Base-by-base conservation (phyloP, 1,139 yeast genomes). In the Magnusiomyces starmeri region DNA sequence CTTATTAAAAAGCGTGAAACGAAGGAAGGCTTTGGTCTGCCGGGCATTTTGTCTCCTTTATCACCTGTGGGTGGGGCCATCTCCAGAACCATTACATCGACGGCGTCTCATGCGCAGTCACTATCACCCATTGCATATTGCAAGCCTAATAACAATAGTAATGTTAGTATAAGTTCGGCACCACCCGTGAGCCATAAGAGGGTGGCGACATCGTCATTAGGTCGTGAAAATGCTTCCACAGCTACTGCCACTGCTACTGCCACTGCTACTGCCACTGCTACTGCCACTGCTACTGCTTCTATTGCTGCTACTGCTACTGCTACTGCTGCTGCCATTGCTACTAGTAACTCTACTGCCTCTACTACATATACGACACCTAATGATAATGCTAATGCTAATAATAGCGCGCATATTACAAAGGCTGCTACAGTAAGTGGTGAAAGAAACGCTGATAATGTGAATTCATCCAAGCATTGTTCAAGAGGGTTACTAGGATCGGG, bases 1-100 rank as follows among this genome's bases (percentile, higher is more conserved):
- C 50, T 67, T 32, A 62, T 64, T 46, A 48, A 50, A 21, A 49
- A 41, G 21, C 29, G 26, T 2, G 9, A 24, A 7, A 46, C 40
- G 12, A 27, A 41, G 26, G 46, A 18, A 24, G 35, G 35, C 2
- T n/a, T 16, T 8, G 24, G 12, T 18, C 7, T n/a, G n/a, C 14
- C 20, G 12, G 37, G 37, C 4, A 32, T 32, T 32, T 14, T 18
- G n/a, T n/a, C 18, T n/a, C 12, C n/a, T 10, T 12, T 32, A 18
- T 32, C 37, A 14, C 37, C 37, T 32, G 37, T 32, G 12, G 37
- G 37, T 32, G 37, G 37, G 12, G 37, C 37, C 37, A 32, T 32
- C n/a, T 32, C 37, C n/a, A n/a, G 37, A 4, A 32, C 37, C 12
- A 14, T 32, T 10, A 32, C 37, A 14, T n/a, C 37, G n/a, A 14